Evolutionary conservation across 257 asterid genomes (phyloP), one percentile per base, ranked within the genome.

Genomic region (Scutellaria minor): DNA sequence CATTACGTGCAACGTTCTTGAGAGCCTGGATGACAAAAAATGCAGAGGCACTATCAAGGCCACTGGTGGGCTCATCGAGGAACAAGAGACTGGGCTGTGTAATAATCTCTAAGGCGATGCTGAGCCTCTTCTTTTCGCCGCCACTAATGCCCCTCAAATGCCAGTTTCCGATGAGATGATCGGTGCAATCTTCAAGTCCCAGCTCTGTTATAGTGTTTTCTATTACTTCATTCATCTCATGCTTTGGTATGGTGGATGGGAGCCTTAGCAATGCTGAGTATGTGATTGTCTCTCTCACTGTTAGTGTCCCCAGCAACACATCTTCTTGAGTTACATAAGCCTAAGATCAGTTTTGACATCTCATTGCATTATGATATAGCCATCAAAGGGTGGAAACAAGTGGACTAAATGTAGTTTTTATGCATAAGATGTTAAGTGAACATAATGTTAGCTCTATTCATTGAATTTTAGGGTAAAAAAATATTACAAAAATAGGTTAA

Each of bases 291-390:
- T 93, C 98, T 74, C 90, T 71, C 22, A 93, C 96, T 0, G 96
- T 86, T 0, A 93, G 91, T 12, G 98, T 93, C 53, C 97, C 96
- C 82, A 93, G 72, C 74, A 91, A 71, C 64, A 75, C 55, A 58
- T 89, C 96, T 80, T 91, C 95, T 77, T 91, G 98, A 15, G 97
- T 88, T 44, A 93, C 98, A 77, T 93, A 93, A 31, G 96, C 97
- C 98, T 93, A 82, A 6, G 42, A 40, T 64, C 4, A 11, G 11
- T 12, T 35, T 58, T 14, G 10, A 58, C 41, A 3, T 31, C 37
- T 31, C 37, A 2, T 31, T 31, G 37, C 37, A 31, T 31, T 4
- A 31, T 31, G 0, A 31, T 4, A 0, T 31, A 2, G 3, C 37
- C 37, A 31, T 31, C 37, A 31, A 27, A 27, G 35, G 3, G 3